Evolutionary conservation across 2,329 filamentous ascomycete genomes (phyloP).

Genomic region (Colletotrichum kahawae): DNA sequence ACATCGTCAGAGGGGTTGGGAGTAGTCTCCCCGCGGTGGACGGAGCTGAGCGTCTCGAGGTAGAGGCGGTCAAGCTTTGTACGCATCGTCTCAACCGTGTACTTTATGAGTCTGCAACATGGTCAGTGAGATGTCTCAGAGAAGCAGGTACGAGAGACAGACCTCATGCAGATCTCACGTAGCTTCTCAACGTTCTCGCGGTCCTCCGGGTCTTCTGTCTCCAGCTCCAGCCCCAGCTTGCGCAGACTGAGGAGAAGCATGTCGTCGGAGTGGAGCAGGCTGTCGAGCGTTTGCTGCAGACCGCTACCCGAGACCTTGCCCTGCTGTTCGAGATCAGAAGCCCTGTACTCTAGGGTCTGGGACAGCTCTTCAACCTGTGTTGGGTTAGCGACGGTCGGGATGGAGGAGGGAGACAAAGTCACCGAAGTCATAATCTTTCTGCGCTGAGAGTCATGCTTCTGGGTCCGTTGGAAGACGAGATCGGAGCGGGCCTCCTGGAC

Average conservation of each 20-base stretch:
- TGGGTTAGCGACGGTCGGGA: neutral
- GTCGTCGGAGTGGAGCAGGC: constrained; percentile 65
- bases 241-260: constrained; percentile 68
- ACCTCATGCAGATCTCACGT: constrained; percentile 63
- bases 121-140: neutral
- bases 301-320: constrained; percentile 46
- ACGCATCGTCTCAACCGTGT: constrained; percentile 59
- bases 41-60: constrained; percentile 47
- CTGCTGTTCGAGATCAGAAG: constrained; percentile 58
- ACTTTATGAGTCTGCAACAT: constrained; percentile 56
- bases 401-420: constrained; percentile 9
- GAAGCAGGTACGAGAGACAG: neutral
- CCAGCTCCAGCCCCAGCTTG: constrained; percentile 67
- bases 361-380: constrained; percentile 53
- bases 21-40: constrained; percentile 38
- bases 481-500: constrained; percentile 35
- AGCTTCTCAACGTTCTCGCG: constrained; percentile 59
- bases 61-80: constrained; percentile 62
- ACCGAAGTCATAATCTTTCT: constrained; percentile 49
- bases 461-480: constrained; percentile 38
- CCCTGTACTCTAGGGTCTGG: constrained; percentile 49
- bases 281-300: constrained; percentile 54
- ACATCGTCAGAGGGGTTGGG: constrained; percentile 30
- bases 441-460: constrained; percentile 44
- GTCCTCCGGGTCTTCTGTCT: constrained; percentile 56